These are phyloP conservation scores for Ophiobolus disseminans DNA, from an alignment of 2,329 filamentous ascomycete species.

Conservation along the genomic window DNA sequence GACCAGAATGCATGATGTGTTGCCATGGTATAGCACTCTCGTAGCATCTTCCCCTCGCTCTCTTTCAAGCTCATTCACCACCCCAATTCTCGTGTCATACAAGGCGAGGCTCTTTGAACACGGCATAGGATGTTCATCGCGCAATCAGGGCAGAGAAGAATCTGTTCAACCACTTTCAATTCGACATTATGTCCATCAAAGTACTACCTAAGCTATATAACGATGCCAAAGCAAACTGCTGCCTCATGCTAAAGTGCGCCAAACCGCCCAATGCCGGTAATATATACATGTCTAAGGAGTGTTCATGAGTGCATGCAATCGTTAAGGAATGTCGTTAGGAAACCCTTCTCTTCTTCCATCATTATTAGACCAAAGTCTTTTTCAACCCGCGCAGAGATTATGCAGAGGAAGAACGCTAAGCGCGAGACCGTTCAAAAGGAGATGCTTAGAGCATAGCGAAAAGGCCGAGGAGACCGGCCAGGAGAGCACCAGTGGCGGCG, in stretches of 20 bases:
- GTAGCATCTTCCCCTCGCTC: no score
- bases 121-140: no score
- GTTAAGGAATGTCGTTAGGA: slow-evolving; percentile 19
- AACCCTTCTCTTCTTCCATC: slow-evolving; percentile 5
- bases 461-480: slow-evolving; percentile 36
- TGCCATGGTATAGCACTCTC: no score
- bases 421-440: slow-evolving; percentile 1
- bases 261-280: slow-evolving; percentile 4
- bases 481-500: slow-evolving; percentile 33
- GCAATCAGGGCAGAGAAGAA: no score
- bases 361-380: slow-evolving; percentile 4
- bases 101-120: no score
- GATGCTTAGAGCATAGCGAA: slow-evolving; percentile 40
- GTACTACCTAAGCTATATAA: not conserved
- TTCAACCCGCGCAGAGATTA: slow-evolving; percentile 2
- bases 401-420: slow-evolving; percentile 13
- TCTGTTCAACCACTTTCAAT: not conserved
- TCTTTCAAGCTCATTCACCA: no score
- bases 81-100: no score
- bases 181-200: slow-evolving; percentile 1
- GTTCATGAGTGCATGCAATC: slow-evolving; percentile 16
- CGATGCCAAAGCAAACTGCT: not conserved
- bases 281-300: slow-evolving; percentile 21
- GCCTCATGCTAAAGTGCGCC: slow-evolving; percentile 3
- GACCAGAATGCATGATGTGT: no score